Evolutionary conservation across 257 asterid genomes (phyloP), one percentile per base, ranked within the genome.

Genomic region (Rehmannia glutinosa): DNA sequence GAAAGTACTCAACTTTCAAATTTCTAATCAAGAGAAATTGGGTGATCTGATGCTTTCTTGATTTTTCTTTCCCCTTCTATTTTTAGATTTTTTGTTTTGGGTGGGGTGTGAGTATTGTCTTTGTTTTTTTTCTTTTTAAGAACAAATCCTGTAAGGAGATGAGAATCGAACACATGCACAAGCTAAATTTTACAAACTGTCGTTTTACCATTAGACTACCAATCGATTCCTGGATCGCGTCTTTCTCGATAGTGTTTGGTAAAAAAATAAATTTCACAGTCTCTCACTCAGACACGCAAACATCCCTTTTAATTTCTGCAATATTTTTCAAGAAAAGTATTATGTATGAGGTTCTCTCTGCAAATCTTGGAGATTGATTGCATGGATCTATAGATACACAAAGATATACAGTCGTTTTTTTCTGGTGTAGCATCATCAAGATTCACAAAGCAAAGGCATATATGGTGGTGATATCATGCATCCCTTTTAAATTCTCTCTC

Each of bases 381-480:
- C 68, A 38, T 75, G 77, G 80, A 78, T 78, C 80, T 78, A 19
- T 27, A 23, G 67, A 67, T 46, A 30, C 21, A 65, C 3, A 51
- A 8, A 62, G 6, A 75, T 11, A 27, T 21, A 43, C 38, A 72
- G 84, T 78, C 82, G 82, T 82, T 59, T 75, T 46, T 78, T 82
- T 74, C 87, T 74, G 87, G 69, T 78, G 82, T 69, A 61, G 87
- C 84, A 82, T 71, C 84, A 78, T 78, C 87, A 82, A 82, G 87
- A 82, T 82, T 82, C 87, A 78, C 86, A 78, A n/a, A 49, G 42
- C 71, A 32, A 51, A 68, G 52, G 38, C 59, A 8, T 43, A 43
- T 43, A 12, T 43, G 43, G 43, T 38, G 43, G 0, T 41, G n/a
- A 8, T 41, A 8, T 9, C 16, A 13, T 41, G 46, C 16, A 41